phyloP scores from a whole-genome alignment of 2,329 filamentous ascomycete species.

The Lojkania enalia region DNA sequence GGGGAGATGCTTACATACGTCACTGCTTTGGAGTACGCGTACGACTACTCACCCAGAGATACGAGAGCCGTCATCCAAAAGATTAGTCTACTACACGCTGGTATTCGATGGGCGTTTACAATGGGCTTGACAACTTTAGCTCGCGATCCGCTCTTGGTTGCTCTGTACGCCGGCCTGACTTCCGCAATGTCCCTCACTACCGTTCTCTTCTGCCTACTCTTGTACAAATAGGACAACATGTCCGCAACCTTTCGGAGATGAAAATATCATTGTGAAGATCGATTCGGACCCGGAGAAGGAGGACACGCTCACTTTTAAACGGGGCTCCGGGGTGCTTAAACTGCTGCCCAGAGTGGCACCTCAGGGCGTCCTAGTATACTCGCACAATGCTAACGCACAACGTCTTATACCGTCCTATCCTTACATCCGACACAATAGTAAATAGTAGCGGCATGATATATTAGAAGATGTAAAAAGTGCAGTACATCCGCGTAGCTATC shows the following conservation, averaged over 20 bases:
- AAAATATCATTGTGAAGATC: background rate
- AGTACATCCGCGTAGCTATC: conserved; percentile 56
- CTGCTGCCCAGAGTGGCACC: background rate
- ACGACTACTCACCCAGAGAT: conserved; percentile 47
- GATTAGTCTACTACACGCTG: conserved; percentile 37
- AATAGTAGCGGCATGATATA: conserved; percentile 45
- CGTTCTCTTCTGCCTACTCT: conserved; percentile 27
- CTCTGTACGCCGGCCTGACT: conserved; percentile 33
- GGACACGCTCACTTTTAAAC: background rate
- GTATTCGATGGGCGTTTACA: conserved; percentile 34
- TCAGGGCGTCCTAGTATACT: too few relatives aligned
- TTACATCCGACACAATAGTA: conserved; percentile 45
- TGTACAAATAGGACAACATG: conserved; percentile 25
- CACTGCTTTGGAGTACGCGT: conserved; percentile 50
- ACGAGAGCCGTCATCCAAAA: conserved; percentile 48
- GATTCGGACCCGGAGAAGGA: background rate
- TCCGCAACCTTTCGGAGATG: background rate
- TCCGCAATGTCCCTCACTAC: conserved; percentile 20
- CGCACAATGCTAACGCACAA: background rate
- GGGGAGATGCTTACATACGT: conserved; percentile 51
- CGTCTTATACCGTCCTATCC: conserved; percentile 18
- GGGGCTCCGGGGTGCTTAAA: background rate
- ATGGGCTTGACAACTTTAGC: conserved; percentile 37
- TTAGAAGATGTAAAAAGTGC: conserved; percentile 60
- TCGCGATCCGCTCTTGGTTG: conserved; percentile 33